Percentiles rank a stretch among this genome's conserved stretches.
Evolutionary conservation across 169 alveolate genomes (phyloP).

Genomic region (Cryptosporidium meleagridis): DNA sequence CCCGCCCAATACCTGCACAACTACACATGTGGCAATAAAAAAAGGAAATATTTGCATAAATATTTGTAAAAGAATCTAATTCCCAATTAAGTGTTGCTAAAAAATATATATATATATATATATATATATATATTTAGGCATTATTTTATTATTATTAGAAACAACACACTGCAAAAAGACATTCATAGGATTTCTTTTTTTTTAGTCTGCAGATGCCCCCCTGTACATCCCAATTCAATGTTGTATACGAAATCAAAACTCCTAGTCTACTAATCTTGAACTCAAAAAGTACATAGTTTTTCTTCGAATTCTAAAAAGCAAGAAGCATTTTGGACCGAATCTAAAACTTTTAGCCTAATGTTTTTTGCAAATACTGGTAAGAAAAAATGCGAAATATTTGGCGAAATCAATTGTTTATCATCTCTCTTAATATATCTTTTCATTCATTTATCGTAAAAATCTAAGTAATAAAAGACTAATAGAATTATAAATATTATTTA

Average conservation of each 20-base stretch:
- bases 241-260: too few relatives aligned
- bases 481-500: not conserved
- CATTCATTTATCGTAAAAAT: not conserved
- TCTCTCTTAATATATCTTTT: constrained; percentile 2
- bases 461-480: constrained; percentile 1
- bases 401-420: not conserved
- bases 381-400: not conserved
- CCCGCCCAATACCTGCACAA: constrained; percentile 2
- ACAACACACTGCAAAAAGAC: not conserved
- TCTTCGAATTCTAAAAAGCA: too few relatives aligned
- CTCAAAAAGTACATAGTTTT: too few relatives aligned
- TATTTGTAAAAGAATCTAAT: not conserved
- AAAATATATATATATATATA: too few relatives aligned
- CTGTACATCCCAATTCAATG: not conserved
- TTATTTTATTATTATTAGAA: not conserved
- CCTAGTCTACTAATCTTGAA: not conserved
- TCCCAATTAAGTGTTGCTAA: too few relatives aligned
- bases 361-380: not conserved
- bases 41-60: not conserved
- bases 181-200: not conserved
- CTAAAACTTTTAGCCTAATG: not conserved
- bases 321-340: not conserved
- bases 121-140: too few relatives aligned
- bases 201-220: not conserved
- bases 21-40: not conserved